phyloP scores from a whole-genome alignment of 345 rosid species.

The Bruguiera gymnorhiza region DNA sequence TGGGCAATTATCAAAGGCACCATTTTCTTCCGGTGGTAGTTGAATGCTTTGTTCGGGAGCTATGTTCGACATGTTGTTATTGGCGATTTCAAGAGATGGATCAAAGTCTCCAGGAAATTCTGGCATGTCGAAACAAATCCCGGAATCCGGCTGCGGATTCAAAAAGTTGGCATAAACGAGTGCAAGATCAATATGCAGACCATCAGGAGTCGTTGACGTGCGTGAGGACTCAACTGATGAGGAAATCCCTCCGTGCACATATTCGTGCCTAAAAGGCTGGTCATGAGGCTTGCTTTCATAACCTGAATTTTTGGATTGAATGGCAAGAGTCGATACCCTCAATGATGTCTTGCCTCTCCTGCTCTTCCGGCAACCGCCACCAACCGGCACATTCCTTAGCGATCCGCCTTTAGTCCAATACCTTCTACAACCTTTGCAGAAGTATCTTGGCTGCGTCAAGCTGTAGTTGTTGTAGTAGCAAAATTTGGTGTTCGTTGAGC shows the following conservation, averaged over 20 bases:
- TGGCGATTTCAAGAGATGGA: slow-evolving; percentile 21
- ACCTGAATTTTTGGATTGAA: slow-evolving; percentile 11
- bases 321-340: slow-evolving; percentile 19
- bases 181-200: slow-evolving; percentile 49
- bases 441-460: slow-evolving; percentile 60
- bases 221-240: slow-evolving; percentile 20
- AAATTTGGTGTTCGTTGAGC: slow-evolving; percentile 58
- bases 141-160: slow-evolving; percentile 36
- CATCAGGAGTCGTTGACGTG: slow-evolving; percentile 20
- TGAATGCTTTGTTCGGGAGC: slow-evolving; percentile 8
- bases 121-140: slow-evolving; percentile 14
- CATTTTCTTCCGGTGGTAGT: slow-evolving; percentile 12
- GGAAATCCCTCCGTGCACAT: slow-evolving; percentile 12
- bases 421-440: slow-evolving; percentile 64
- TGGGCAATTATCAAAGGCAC: slow-evolving; percentile 12
- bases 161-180: slow-evolving; percentile 55
- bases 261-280: neutral
- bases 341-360: slow-evolving; percentile 42
- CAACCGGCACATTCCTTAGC: slow-evolving; percentile 52
- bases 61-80: neutral
- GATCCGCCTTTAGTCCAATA: slow-evolving; percentile 73
- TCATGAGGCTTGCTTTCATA: slow-evolving; percentile 3
- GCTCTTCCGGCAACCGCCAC: slow-evolving; percentile 59
- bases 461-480: slow-evolving; percentile 74
- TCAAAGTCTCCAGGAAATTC: slow-evolving; percentile 26